Evolutionary conservation across 2,329 filamentous ascomycete genomes (phyloP).

Genomic region (Corinectria fuckeliana): DNA sequence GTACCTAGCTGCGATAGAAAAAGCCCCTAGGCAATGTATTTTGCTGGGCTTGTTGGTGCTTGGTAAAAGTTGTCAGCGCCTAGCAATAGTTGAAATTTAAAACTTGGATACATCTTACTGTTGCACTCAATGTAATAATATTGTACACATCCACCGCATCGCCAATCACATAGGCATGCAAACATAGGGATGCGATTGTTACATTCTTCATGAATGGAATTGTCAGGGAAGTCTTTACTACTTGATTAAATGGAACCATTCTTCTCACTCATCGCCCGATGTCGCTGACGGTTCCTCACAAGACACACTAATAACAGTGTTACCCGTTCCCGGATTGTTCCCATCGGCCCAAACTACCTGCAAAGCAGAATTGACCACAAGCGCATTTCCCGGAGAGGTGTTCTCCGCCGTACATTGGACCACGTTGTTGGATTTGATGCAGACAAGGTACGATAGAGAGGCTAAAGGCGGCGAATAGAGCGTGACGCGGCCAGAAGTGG

Average conservation of each 20-base stretch:
- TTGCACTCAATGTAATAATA: no score
- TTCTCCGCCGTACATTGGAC: background rate
- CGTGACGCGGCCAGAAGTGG: background rate
- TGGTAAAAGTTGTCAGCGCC: no score
- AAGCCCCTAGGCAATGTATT: no score
- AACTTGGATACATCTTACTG: no score
- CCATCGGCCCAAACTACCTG: background rate
- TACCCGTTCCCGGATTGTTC: background rate
- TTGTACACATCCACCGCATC: no score
- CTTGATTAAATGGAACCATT: no score
- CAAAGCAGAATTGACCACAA: background rate
- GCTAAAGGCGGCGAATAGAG: background rate
- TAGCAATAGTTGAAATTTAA: no score
- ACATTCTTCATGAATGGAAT: no score
- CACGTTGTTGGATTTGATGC: background rate
- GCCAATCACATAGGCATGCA: no score
- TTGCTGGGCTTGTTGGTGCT: no score
- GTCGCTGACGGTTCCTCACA: background rate
- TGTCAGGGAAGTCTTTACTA: background rate
- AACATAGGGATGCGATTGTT: no score
- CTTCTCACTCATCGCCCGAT: background rate
- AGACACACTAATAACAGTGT: background rate
- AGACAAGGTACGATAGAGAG: background rate
- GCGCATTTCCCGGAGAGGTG: background rate
- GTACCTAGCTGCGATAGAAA: no score